A percentile compares a stretch with the other conserved stretches of the same genome.
phyloP scores from a whole-genome alignment of 768 basidiomycete species.

The Pleurotus tuoliensis region DNA sequence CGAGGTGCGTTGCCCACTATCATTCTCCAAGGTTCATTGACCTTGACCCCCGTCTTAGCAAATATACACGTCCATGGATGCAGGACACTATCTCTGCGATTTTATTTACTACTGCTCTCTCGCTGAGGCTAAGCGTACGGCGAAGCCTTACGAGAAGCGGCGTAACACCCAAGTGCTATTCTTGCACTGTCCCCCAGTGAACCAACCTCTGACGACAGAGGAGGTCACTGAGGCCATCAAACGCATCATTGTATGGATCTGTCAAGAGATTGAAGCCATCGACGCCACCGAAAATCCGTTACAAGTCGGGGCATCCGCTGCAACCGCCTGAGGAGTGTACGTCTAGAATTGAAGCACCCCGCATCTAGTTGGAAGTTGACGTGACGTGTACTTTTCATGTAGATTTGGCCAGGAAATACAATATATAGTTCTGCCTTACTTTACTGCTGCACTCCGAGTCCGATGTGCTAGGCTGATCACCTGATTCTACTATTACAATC shows the following conservation, averaged over 20 bases:
- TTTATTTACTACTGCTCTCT: conserved; percentile 76
- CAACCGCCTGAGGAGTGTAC: neutral
- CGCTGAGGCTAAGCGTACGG: conserved; percentile 57
- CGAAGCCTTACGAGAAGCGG: conserved; percentile 38
- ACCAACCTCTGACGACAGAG: conserved; percentile 58
- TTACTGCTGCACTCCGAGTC: neutral
- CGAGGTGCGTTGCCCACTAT: conserved; percentile 30
- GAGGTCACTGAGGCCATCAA: conserved; percentile 66
- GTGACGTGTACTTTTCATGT: neutral
- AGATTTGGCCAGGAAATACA: too few relatives aligned
- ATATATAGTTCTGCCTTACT: too few relatives aligned
- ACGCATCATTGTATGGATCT: conserved; percentile 59
- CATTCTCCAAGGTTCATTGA: neutral
- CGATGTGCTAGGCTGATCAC: neutral
- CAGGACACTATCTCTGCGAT: conserved; percentile 74
- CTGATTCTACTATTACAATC: neutral
- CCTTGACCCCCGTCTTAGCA: conserved; percentile 33
- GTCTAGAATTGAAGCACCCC: neutral
- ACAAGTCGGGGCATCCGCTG: neutral
- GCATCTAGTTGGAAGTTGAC: neutral
- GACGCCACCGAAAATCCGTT: conserved; percentile 15
- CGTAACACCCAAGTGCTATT: conserved; percentile 54
- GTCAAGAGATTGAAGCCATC: conserved; percentile 33
- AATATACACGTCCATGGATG: conserved; percentile 71
- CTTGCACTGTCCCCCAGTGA: conserved; percentile 68